Conservation (phyloP, 2,329 filamentous ascomycete genomes). For the Cadophora gregata region DNA sequence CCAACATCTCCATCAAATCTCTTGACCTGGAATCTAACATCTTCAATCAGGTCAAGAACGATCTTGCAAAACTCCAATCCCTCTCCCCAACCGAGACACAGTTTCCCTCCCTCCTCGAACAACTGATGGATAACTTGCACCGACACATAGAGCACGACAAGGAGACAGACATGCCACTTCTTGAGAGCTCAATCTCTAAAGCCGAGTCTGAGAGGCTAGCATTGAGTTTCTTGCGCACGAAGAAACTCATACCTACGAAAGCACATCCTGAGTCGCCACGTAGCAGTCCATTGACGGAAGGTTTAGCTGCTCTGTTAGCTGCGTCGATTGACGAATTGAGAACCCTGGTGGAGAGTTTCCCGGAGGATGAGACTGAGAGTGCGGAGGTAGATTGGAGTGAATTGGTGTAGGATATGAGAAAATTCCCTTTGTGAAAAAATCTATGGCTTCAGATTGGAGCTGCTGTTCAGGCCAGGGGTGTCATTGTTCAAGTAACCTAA, state of each 20-base stretch:
- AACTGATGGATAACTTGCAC: constrained; percentile 51
- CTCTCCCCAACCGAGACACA: constrained; percentile 48
- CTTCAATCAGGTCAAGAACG: constrained; percentile 55
- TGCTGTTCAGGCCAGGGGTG: too few species aligned
- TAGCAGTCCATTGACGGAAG: constrained; percentile 11
- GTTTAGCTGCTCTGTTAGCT: constrained; percentile 15
- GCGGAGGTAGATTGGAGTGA: constrained; percentile 21
- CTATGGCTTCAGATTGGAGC: too few species aligned
- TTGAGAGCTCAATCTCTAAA: constrained; percentile 51
- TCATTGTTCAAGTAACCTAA: too few species aligned
- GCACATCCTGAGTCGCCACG: constrained; percentile 30
- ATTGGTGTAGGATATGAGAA: not conserved
- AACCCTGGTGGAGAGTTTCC: constrained; percentile 19
- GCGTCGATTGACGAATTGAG: constrained; percentile 23
- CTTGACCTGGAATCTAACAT: not conserved
- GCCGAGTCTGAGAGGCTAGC: constrained; percentile 48
- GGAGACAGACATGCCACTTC: constrained; percentile 52
- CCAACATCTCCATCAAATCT: not conserved
- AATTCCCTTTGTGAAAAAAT: too few species aligned
- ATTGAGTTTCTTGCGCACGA: constrained; percentile 56
- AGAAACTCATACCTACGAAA: constrained; percentile 56
- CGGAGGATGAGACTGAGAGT: constrained; percentile 14
- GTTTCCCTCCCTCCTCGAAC: constrained; percentile 52
- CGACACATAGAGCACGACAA: constrained; percentile 59
- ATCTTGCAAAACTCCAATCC: constrained; percentile 56